Base-by-base conservation (phyloP, 2,329 filamentous ascomycete genomes). In the Pseudogymnoascus sp. region DNA sequence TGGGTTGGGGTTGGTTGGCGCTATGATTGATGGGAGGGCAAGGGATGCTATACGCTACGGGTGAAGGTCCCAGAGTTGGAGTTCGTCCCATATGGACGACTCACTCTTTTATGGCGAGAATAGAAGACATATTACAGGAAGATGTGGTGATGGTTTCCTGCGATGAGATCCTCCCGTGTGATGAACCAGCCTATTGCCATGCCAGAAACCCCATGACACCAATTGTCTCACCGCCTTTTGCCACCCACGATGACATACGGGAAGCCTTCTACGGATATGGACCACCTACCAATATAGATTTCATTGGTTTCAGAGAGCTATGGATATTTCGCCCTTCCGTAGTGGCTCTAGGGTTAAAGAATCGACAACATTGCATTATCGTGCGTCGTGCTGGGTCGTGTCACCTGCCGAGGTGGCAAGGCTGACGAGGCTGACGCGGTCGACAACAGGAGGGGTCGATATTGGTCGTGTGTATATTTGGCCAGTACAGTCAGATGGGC, bases 171-270 rank as follows among this genome's bases (percentile, higher is more conserved):
- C 28, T 56, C 9, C 16, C 25, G 11, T 56, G 9, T 56, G 28
- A 56, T 34, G 25, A 34, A 21, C 49, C n/a, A 34, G 9, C 49
- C 49, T 56, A 56, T 21, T 34, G 5, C 11, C 4, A 11, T 49
- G 23, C 21, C 49, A 56, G 49, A 56, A 53, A 21, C 9, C 49
- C 28, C 49, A 34, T 34, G 49, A 56, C 49, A 56, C 9, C 25
- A 34, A 18, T 34, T 56, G 49, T 56, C 49, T 56, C 49, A 56
- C 49, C 49, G 49, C 49, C 49, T 56, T 56, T 56, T 56, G 49
- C 49, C 49, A 56, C 49, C 49, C n/a, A 34, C 49, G 28, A 56
- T 56, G 49, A 56, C 49, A 31, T 56, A 34, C 1, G n/a, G 49
- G 28, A 56, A 34, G n/a, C 28, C 21, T 34, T 56, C 2, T 18